phyloP scores from a whole-genome alignment of 768 basidiomycete species.

The Russula griseocarnosa region DNA sequence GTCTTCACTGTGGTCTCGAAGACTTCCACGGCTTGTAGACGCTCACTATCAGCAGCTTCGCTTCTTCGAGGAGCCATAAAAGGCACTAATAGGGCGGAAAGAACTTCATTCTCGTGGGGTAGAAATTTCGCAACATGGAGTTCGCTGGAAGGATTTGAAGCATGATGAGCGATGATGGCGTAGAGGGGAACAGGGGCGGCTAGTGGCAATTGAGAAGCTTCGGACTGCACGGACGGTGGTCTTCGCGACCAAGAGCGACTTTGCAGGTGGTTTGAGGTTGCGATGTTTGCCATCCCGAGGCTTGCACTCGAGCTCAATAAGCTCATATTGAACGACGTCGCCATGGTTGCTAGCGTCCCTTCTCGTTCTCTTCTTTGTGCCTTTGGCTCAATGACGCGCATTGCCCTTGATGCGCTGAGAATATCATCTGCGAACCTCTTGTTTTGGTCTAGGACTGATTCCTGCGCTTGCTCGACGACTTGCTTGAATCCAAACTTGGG shows the following conservation, averaged over 20 bases:
- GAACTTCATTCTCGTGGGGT: constrained; percentile 56
- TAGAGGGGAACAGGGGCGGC: constrained; percentile 39
- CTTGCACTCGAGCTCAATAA: constrained; percentile 41
- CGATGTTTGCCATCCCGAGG: constrained; percentile 31
- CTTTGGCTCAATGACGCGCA: constrained; percentile 46
- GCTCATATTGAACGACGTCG: constrained; percentile 26
- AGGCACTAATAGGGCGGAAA: constrained; percentile 55
- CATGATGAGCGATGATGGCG: constrained; percentile 43
- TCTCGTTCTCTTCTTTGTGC: constrained; percentile 35
- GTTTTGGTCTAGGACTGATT: constrained; percentile 46
- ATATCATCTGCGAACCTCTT: constrained; percentile 55
- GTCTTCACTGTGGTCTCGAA: constrained; percentile 56
- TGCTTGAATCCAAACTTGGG: constrained; percentile 54
- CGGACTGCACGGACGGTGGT: constrained; percentile 43
- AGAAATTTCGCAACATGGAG: constrained; percentile 36
- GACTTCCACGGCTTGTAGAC: constrained; percentile 51
- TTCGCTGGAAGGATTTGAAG: constrained; percentile 32
- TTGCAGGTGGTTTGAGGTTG: constrained; percentile 25
- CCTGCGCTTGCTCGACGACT: constrained; percentile 60
- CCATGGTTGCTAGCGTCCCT: constrained; percentile 15
- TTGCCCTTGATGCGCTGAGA: constrained; percentile 50
- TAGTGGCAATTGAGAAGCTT: constrained; percentile 35
- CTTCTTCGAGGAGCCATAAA: constrained; percentile 43
- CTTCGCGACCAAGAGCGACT: constrained; percentile 36
- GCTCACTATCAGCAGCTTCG: constrained; percentile 48